Base-by-base conservation (phyloP, 1,139 yeast species). In the Taphrina flavorubra region DNA sequence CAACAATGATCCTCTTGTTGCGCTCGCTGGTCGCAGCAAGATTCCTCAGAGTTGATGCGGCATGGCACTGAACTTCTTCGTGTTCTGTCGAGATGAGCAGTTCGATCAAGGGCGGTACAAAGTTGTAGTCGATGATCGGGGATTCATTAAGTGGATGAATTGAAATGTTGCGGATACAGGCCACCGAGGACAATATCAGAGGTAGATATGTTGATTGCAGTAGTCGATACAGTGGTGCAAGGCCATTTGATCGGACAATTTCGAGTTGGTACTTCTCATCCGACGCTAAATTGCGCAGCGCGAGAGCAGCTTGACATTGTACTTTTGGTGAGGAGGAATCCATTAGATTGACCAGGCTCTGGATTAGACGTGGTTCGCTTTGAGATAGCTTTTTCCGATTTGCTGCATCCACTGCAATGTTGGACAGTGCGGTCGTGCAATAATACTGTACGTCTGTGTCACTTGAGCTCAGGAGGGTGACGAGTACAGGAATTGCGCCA, bases 401-500 rank as follows among this genome's bases (percentile, higher is more conserved):
- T 63, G 84, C 83, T 76, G 92, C 96, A 79, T 94, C 99, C 58
- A 94, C 99, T 2, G 99, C 99, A 74, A 94, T 92, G 77, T 94
- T 94, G 44, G 97, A 90, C 73, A 94, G 83, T 0, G 99, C 98
- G 1, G 99, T 94, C 18, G 99, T 94, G 81, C 99, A 94, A 78
- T 94, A 94, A 79, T 95, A 94, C 79, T 95, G 99, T 55, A 94
- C 98, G 78, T 94, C 99, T 2, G 97, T 91, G 78, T 94, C 99
- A 34, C 88, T 85, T 66, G 92, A 89, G 0, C 95, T 85, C 72
- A 94, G 82, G 71, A 95, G 82, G n/a, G 96, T 87, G 11, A 94
- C 98, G 70, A 94, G 83, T 8, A 94, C 97, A 0, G 99, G 99
- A 6, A 94, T 97, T 7, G 99, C 97, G 56, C 98, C 99, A 1